Evolutionary conservation across 176 grass and related monocot genomes (phyloP), one percentile per base, ranked within the genome.

Genomic region (Phyllostachys edulis): DNA sequence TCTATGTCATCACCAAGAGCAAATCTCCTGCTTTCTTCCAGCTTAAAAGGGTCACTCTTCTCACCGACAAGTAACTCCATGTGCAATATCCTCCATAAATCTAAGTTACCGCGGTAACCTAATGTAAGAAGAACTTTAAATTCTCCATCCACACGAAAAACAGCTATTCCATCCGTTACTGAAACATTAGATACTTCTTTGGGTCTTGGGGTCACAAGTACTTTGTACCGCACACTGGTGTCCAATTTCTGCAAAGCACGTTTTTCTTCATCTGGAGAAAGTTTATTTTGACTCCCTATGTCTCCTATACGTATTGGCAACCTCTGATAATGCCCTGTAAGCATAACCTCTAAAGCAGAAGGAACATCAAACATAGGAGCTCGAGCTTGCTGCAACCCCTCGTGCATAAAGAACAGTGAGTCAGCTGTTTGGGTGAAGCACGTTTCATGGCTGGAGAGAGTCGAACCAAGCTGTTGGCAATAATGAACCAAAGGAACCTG

Each of bases 381-480:
- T 77, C 86, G 86, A 77, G 85, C 88, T 83, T 96, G 88, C 45
- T 96, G 88, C 86, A 99, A 77, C 6, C 65, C 78, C 36, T 99
- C 93, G 32, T 94, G 96, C 91, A 94, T 90, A 81, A 77, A 99
- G 81, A 89, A 99, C 70, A 99, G 73, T 0, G 84, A 99, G 68
- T 99, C 96, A 26, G 96, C 96, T 87, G 96, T 99, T 89, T 96
- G 93, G 45, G 91, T 96, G 83, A 99, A 99, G 78, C 96, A 99
- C 49, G 88, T 90, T 69, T 99, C 96, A 81, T 99, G 96, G 60
- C 82, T 92, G 24, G 86, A 92, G 57, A 99, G 90, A 73, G 96
- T 99, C 20, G 93, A 82, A 60, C 89, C 93, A 81, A 99, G 96
- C 70, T 99, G 96, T 86, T 95, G 91, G 85, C 93, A 99, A 64